Conservation (phyloP, 2,329 filamentous ascomycete species). For the Penicillium sp. region DNA sequence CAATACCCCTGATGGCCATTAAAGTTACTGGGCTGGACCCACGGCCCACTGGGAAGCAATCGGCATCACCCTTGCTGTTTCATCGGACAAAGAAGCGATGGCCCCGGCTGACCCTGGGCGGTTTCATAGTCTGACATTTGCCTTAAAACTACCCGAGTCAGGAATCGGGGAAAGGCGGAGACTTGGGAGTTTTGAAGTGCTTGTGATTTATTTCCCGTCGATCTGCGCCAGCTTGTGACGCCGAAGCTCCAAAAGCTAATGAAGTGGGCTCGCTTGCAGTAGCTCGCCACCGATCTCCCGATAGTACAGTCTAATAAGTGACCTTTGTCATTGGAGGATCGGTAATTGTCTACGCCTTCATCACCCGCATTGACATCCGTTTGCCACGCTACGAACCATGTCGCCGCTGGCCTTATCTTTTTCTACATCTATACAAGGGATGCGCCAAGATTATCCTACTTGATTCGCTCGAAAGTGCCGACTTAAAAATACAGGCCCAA, state of each 20-base stretch:
- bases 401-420: neutral
- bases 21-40: slow-evolving; percentile 6
- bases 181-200: neutral
- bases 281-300: neutral
- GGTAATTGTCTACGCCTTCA: neutral
- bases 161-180: neutral
- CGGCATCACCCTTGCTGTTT: slow-evolving; percentile 9
- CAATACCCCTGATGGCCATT: neutral
- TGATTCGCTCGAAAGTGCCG: too few relatives aligned
- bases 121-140: slow-evolving; percentile 6
- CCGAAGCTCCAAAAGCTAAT: neutral
- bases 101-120: slow-evolving; percentile 7
- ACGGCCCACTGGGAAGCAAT: neutral
- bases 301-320: neutral
- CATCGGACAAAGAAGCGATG: slow-evolving; percentile 14
- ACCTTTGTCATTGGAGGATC: neutral
- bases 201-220: neutral
- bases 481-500: too few relatives aligned
- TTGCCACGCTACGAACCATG: neutral
- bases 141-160: slow-evolving; percentile 1
- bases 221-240: neutral
- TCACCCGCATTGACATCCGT: neutral
- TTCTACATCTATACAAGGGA: neutral
- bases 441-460: neutral
- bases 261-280: neutral